Evolutionary conservation across 768 basidiomycete genomes (phyloP), one percentile per base, ranked within the genome.

Genomic region (Termitomyces sp.): DNA sequence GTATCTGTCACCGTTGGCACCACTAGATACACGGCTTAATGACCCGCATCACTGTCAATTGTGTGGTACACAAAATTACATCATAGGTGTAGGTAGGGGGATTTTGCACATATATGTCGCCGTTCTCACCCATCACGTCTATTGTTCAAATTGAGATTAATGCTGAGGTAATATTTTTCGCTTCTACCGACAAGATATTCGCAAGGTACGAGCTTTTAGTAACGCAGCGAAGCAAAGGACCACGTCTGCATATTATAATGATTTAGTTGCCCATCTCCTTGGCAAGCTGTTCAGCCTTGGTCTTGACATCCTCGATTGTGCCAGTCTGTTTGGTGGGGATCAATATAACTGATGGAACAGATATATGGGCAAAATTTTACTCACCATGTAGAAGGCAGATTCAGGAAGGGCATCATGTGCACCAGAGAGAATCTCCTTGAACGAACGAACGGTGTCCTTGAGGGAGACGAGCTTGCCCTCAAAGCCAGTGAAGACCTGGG

Each of bases 401-500:
- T 99, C 97, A 55, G 97, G 95, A 54, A 98, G 84, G 55, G 76
- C 72, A 76, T 98, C 97, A 69, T 96, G 94, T 62, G 76, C 67
- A 60, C 96, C 96, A 62, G 88, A 82, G 58, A 99, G 87, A 69
- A 99, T 98, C 79, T 97, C 94, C 85, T 89, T 95, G 89, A 98
- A 98, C 44, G 96, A 95, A 67, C 91, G 91, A 70, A 95, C 75
- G 61, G 93, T 95, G 73, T 98, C 95, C 83, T 98, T 98, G 65
- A 99, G 80, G 15, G 95, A 81, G 37, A 99, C 96, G 61, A 98
- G 92, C 75, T 90, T 92, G 72, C 96, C 97, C 82, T 97, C 95
- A 70, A 93, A 95, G 82, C 96, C 96, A 71, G 96, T 98, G 87
- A 98, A 98, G 76, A 97, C 95, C 81, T 98, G 94, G 58, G 95